These are phyloP conservation scores for Piper betle DNA, from an alignment of 164 flowering plant genomes.

Conservation along the genomic window DNA sequence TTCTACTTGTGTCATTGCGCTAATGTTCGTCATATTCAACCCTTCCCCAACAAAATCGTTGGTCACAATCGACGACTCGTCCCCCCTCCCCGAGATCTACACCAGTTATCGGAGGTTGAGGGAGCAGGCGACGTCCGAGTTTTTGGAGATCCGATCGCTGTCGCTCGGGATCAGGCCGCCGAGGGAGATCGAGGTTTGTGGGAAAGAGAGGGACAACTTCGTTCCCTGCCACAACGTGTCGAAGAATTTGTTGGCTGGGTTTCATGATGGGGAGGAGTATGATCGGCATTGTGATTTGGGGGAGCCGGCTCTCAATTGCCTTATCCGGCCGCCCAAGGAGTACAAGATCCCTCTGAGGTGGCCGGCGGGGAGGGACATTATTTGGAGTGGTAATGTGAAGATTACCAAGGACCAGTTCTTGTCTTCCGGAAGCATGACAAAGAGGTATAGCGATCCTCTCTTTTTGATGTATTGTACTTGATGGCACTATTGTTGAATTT, in stretches of 20 bases:
- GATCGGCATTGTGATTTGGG: slow-evolving; percentile 85
- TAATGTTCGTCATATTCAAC: slow-evolving; percentile 51
- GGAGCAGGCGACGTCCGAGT: slow-evolving; percentile 64
- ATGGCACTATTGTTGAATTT: background rate
- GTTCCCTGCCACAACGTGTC: slow-evolving; percentile 88
- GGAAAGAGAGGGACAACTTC: slow-evolving; percentile 67
- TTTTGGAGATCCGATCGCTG: slow-evolving; percentile 55
- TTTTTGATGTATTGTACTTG: background rate
- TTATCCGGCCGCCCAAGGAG: slow-evolving; percentile 84
- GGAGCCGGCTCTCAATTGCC: slow-evolving; percentile 26
- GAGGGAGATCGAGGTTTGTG: slow-evolving; percentile 64
- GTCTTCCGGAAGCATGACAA: slow-evolving; percentile 93
- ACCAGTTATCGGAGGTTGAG: slow-evolving; percentile 58
- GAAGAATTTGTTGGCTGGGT: slow-evolving; percentile 53
- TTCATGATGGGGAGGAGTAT: slow-evolving; percentile 69
- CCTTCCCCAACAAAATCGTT: slow-evolving; percentile 38
- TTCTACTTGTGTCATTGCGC: slow-evolving; percentile 38
- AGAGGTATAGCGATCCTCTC: slow-evolving; percentile 34
- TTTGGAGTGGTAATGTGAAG: slow-evolving; percentile 96
- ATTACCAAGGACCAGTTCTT: slow-evolving; percentile 83
- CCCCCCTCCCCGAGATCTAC: slow-evolving; percentile 31
- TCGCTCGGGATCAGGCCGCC: slow-evolving; percentile 26
- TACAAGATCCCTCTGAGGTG: slow-evolving; percentile 86
- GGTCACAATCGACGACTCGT: slow-evolving; percentile 18
- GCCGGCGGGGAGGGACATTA: slow-evolving; percentile 89